Evolutionary conservation across 345 rosid species (phyloP), one percentile per base, ranked within the genome.

Genomic region (Citrus trifoliata): DNA sequence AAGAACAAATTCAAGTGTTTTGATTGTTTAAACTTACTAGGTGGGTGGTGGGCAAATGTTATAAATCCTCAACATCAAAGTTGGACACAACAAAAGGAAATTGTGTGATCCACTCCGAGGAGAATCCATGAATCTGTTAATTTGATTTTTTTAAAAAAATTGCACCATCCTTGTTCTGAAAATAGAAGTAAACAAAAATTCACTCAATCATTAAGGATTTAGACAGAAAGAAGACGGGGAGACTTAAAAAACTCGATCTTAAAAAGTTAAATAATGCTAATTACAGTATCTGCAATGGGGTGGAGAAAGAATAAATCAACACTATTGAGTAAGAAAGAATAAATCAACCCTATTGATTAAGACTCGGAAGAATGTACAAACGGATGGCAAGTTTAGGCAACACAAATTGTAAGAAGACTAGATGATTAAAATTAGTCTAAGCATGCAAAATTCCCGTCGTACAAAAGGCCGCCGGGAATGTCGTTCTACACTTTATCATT

Each of bases 381-480:
- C 70, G 27, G 53, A 73, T 16, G 7, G 9, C 7, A 30, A 58
- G 70, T 24, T 79, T 42, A n/a, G 65, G 64, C 70, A 65, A 71
- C 67, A 74, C 53, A 4, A 42, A 28, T 8, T 10, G 27, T 67
- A 64, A 76, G 66, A 86, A 71, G 78, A 64, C 37, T 28, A 77
- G 56, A 75, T 30, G 75, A 33, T 66, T 77, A 68, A 59, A 64
- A 73, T 75, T 74, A 76, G 75, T 33, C 65, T 8, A 72, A 71
- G 73, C 70, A 78, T 53, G 53, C 40, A 80, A 82, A 77, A 68
- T 82, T 80, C 83, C 87, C 86, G 56, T 66, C 79, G 73, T n/a
- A 76, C 75, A 69, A 82, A 81, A 80, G 72, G 32, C 71, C 16
- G 32, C 71, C 10, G 80, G 83, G 86, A 76, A 82, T 62, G 25